These are phyloP conservation scores for Elsinoe necatrix DNA, from an alignment of 2,329 filamentous ascomycete genomes.

Conservation along the genomic window DNA sequence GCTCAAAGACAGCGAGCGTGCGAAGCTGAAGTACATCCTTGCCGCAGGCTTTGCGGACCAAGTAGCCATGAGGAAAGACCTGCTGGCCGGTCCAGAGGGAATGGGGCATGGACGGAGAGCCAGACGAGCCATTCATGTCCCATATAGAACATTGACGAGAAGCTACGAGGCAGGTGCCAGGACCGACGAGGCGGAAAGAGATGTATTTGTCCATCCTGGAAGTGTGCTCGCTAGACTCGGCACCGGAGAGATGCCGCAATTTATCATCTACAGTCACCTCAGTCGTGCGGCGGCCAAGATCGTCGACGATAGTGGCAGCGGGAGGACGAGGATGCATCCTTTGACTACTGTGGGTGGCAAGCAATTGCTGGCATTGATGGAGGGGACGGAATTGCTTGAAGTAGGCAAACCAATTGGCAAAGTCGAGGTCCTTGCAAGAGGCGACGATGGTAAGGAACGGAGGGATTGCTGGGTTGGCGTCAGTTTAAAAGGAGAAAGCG, in stretches of 20 bases:
- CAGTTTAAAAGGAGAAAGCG: slow-evolving; percentile 60
- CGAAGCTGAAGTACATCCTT: slow-evolving; percentile 80
- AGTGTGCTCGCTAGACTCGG: slow-evolving; percentile 64
- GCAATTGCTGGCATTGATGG: slow-evolving; percentile 69
- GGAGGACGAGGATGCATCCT: slow-evolving; percentile 79
- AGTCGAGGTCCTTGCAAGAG: slow-evolving; percentile 46
- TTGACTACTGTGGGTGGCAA: slow-evolving; percentile 69
- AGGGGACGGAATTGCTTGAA: slow-evolving; percentile 72
- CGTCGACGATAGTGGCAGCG: slow-evolving; percentile 32
- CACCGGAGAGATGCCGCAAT: slow-evolving; percentile 71
- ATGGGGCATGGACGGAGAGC: slow-evolving; percentile 61
- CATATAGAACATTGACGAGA: slow-evolving; percentile 78
- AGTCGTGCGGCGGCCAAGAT: slow-evolving; percentile 53
- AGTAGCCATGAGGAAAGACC: slow-evolving; percentile 81
- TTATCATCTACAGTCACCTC: slow-evolving; percentile 78
- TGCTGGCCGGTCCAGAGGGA: slow-evolving; percentile 42
- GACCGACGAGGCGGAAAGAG: slow-evolving; percentile 43
- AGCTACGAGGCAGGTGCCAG: slow-evolving; percentile 37
- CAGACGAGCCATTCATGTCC: slow-evolving; percentile 80
- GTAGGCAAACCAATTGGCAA: slow-evolving; percentile 91
- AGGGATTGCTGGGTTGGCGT: slow-evolving; percentile 80
- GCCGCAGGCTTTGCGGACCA: slow-evolving; percentile 92
- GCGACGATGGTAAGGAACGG: slow-evolving; percentile 39
- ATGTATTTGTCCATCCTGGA: slow-evolving; percentile 80
- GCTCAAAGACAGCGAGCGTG: slow-evolving; percentile 56